phyloP scores from a whole-genome alignment of 805 yeast species.

The Schwanniomyces occidentalis region DNA sequence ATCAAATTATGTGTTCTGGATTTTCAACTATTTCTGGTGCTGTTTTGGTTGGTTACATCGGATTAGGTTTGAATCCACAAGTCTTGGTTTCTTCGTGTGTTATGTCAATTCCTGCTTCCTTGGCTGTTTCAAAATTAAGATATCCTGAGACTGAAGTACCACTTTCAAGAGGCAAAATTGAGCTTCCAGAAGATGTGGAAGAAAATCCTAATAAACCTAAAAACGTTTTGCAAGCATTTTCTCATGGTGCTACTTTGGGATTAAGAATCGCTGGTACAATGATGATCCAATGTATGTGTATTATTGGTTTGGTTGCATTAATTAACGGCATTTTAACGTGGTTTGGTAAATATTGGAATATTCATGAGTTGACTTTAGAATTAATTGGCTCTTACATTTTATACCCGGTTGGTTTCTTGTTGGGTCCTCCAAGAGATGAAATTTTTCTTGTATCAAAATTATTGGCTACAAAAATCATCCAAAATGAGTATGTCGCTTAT shows the following conservation, averaged over 20 bases:
- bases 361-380: slow-evolving; percentile 50
- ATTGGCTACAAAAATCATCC: slow-evolving; percentile 57
- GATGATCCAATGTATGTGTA: slow-evolving; percentile 59
- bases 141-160: slow-evolving; percentile 60
- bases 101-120: slow-evolving; percentile 66
- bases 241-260: slow-evolving; percentile 60
- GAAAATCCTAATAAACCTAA: slow-evolving; percentile 36
- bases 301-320: slow-evolving; percentile 59
- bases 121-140: slow-evolving; percentile 60
- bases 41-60: slow-evolving; percentile 61
- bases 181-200: slow-evolving; percentile 46
- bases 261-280: slow-evolving; percentile 56
- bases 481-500: slow-evolving; percentile 62
- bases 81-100: slow-evolving; percentile 67
- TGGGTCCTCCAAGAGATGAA: slow-evolving; percentile 56
- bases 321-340: slow-evolving; percentile 56
- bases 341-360: slow-evolving; percentile 66
- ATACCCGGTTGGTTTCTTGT: slow-evolving; percentile 59
- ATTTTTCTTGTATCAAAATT: slow-evolving; percentile 51
- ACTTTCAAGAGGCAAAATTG: slow-evolving; percentile 47
- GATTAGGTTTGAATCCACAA: slow-evolving; percentile 61
- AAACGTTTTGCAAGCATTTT: slow-evolving; percentile 58
- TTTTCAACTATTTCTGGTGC: slow-evolving; percentile 67
- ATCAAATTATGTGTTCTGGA: slow-evolving; percentile 62
- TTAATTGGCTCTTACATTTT: slow-evolving; percentile 57